These are phyloP conservation scores for Leersia perrieri DNA, from an alignment of 176 grass and related monocot species.

Conservation along the genomic window DNA sequence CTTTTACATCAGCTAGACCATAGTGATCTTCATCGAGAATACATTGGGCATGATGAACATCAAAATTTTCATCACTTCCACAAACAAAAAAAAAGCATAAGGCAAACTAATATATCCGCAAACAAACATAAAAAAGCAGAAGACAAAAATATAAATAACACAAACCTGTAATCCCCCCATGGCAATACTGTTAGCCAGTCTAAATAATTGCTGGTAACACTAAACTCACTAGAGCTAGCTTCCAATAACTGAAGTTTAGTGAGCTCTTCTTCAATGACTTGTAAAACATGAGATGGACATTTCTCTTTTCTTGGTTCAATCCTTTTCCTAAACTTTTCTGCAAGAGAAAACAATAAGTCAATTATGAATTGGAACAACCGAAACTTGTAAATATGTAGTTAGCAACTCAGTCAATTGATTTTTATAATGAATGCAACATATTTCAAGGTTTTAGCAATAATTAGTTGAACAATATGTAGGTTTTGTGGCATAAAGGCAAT, in stretches of 20 bases:
- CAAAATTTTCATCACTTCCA: slow-evolving; percentile 89
- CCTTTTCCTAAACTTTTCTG: slow-evolving; percentile 95
- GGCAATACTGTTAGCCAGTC: slow-evolving; percentile 96
- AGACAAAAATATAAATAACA: not conserved
- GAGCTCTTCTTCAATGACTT: slow-evolving; percentile 99
- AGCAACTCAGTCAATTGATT: not conserved
- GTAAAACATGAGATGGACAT: slow-evolving; percentile 83
- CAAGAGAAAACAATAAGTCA: slow-evolving; percentile 13
- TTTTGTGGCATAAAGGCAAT: slow-evolving; percentile 9
- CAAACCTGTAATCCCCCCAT: slow-evolving; percentile 96
- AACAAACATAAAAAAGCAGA: not conserved
- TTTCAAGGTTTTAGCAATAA: not conserved
- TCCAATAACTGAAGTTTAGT: slow-evolving; percentile 84
- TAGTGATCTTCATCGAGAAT: slow-evolving; percentile 98
- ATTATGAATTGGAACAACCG: not conserved
- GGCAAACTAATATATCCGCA: not conserved
- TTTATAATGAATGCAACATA: not conserved
- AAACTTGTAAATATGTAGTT: not conserved
- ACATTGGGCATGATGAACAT: slow-evolving; percentile 88
- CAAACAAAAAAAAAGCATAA: not conserved
- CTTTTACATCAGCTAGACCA: slow-evolving; percentile 95
- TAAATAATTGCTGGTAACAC: slow-evolving; percentile 96
- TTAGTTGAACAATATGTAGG: not conserved
- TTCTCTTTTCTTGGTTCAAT: slow-evolving; percentile 91
- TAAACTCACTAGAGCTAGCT: slow-evolving; percentile 95